A percentile compares a stretch with the other conserved stretches of the same genome.
Conservation (phyloP, 2,329 filamentous ascomycete genomes). For the Ophiocordyceps robertsii region DNA sequence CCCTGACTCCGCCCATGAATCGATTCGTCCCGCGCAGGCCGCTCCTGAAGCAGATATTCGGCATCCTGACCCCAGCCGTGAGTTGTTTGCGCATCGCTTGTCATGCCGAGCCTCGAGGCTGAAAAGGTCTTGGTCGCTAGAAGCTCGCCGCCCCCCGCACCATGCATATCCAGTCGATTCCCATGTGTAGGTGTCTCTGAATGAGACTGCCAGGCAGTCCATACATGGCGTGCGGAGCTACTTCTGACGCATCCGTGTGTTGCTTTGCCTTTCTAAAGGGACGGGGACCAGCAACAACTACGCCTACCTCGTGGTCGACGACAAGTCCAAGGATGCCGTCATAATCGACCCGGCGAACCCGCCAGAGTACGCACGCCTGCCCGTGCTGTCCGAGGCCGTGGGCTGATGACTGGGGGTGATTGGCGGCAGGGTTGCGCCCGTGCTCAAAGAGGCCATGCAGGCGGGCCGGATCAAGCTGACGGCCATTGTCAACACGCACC, state of each 20-base stretch:
- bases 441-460: conserved; percentile 60
- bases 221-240: neutral
- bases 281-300: conserved; percentile 71
- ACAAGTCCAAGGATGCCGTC: conserved; percentile 63
- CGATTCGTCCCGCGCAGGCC: conserved; percentile 22
- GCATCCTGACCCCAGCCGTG: conserved; percentile 5
- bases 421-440: conserved; percentile 38
- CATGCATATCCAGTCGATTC: conserved; percentile 82
- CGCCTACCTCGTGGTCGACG: conserved; percentile 67
- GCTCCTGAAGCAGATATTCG: conserved; percentile 17
- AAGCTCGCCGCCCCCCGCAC: conserved; percentile 10
- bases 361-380: conserved; percentile 44
- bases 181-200: conserved; percentile 52
- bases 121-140: neutral
- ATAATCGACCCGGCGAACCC: conserved; percentile 74
- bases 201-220: neutral
- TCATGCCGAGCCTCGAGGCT: neutral
- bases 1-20: conserved; percentile 23
- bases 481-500: conserved; percentile 91
- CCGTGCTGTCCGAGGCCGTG: too few relatives aligned
- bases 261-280: conserved; percentile 47
- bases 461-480: conserved; percentile 66
- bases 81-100: neutral
- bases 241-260: neutral
- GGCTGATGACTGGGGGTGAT: conserved; percentile 2